Percentiles rank a stretch among this genome's conserved stretches.
phyloP scores from a whole-genome alignment of 1,284 basidiomycete genomes.

The Trichosporon asahii region DNA sequence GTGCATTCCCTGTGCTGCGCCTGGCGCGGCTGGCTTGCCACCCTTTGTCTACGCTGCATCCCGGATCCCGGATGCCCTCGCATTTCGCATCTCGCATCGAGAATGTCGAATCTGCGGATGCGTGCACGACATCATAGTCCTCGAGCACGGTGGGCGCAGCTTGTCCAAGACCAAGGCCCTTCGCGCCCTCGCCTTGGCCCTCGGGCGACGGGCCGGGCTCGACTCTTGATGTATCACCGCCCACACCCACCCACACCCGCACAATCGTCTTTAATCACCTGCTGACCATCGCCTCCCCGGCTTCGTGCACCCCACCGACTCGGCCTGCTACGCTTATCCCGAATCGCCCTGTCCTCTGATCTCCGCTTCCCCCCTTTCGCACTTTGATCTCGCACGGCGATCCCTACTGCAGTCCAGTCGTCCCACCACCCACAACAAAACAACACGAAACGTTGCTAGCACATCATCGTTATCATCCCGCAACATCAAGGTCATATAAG shows the following conservation, averaged over 20 bases:
- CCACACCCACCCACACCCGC: background rate
- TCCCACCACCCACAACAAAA: constrained; percentile 10
- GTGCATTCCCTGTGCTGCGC: background rate
- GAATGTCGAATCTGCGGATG: background rate
- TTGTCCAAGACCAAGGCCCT: background rate
- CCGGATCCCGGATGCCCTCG: background rate
- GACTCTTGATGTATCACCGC: background rate
- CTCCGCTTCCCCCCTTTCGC: background rate
- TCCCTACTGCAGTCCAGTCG: constrained; percentile 9
- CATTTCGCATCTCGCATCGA: constrained; percentile 3
- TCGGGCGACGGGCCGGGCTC: background rate
- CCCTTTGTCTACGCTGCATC: background rate
- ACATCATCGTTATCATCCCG: background rate
- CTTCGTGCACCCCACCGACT: background rate
- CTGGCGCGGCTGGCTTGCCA: background rate
- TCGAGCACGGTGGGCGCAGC: background rate
- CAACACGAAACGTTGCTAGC: background rate
- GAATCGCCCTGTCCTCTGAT: constrained; percentile 3
- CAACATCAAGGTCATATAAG: background rate
- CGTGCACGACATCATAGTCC: background rate
- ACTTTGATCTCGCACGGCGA: background rate
- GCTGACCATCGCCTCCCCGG: background rate
- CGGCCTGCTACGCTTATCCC: constrained; percentile 2
- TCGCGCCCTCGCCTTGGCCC: background rate
- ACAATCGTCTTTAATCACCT: constrained; percentile 7